Percentiles rank a stretch among this genome's conserved stretches.
Conservation (phyloP, 306 rosid genomes). For the Castanea crenata region DNA sequence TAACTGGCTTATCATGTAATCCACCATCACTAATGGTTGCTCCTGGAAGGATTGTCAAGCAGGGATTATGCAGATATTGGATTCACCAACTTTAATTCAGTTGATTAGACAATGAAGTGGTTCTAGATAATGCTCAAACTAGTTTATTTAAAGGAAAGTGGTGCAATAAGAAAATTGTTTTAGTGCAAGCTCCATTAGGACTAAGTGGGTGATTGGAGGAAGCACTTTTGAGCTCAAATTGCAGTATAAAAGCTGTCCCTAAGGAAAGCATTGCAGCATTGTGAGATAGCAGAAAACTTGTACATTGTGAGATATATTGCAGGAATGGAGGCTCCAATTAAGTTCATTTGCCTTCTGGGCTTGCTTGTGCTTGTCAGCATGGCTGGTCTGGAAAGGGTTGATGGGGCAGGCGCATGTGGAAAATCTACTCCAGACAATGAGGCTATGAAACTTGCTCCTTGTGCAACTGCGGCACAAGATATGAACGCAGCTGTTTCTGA, state of each 20-base stretch:
- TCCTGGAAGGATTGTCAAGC: constrained; percentile 19
- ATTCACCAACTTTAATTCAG: constrained; percentile 10
- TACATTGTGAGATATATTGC: background rate
- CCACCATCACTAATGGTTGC: constrained; percentile 25
- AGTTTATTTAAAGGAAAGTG: constrained; percentile 21
- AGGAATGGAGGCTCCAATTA: constrained; percentile 34
- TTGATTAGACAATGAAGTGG: constrained; percentile 3
- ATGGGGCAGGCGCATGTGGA: constrained; percentile 60
- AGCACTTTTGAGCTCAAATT: constrained; percentile 23
- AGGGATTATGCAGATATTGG: background rate
- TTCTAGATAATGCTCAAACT: constrained; percentile 7
- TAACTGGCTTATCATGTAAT: constrained; percentile 2
- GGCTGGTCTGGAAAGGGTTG: constrained; percentile 21
- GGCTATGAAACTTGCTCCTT: constrained; percentile 56
- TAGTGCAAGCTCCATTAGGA: constrained; percentile 58
- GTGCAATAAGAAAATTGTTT: constrained; percentile 19
- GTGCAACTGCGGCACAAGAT: constrained; percentile 54
- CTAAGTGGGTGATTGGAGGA: constrained; percentile 32
- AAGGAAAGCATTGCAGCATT: background rate
- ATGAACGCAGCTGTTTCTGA: constrained; percentile 43
- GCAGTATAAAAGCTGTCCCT: constrained; percentile 34
- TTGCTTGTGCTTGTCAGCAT: constrained; percentile 29
- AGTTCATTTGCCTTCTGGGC: constrained; percentile 38
- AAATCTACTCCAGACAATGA: constrained; percentile 53
- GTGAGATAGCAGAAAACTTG: background rate